A percentile compares a stretch with the other conserved stretches of the same genome.
phyloP scores from a whole-genome alignment of 495 filamentous ascomycete species.

The Rusavskia elegans region DNA sequence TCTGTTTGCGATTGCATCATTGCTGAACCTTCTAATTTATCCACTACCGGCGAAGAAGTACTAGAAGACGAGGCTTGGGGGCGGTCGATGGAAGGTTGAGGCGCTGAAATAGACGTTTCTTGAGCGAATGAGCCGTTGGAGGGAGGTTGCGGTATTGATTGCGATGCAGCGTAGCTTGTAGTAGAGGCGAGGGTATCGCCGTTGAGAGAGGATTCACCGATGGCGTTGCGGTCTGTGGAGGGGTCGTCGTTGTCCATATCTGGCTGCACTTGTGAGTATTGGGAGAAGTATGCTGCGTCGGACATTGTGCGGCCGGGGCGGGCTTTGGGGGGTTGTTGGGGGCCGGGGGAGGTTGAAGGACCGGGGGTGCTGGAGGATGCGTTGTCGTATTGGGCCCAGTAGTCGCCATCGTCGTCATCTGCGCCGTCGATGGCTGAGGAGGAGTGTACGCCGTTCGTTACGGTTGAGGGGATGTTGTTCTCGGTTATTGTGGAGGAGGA shows the following conservation, averaged over 20 bases:
- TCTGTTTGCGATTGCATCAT: constrained; percentile 52
- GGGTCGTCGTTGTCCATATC: constrained; percentile 84
- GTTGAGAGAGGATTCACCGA: constrained; percentile 37
- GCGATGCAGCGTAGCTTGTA: constrained; percentile 8
- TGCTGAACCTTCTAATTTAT: constrained; percentile 49
- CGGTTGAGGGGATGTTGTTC: not conserved
- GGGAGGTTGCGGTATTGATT: not conserved
- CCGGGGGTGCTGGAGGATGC: constrained; percentile 67
- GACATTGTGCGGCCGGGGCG: constrained; percentile 26
- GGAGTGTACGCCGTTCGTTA: not conserved
- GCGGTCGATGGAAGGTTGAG: not conserved
- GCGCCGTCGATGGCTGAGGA: constrained; percentile 10
- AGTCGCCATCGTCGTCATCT: constrained; percentile 75
- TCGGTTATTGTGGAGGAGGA: not conserved
- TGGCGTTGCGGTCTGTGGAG: constrained; percentile 35
- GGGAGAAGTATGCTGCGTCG: constrained; percentile 71
- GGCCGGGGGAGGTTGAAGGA: constrained; percentile 29
- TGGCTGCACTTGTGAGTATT: constrained; percentile 76
- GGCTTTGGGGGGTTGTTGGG: constrained; percentile 18
- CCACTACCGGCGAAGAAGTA: constrained; percentile 36
- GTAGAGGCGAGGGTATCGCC: constrained; percentile 31
- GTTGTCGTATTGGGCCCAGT: constrained; percentile 89
- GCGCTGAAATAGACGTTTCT: not conserved
- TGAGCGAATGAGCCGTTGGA: constrained; percentile 2
- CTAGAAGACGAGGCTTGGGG: not conserved